Evolutionary conservation across 768 basidiomycete species (phyloP).

Genomic region (Nidularia pulvinata): DNA sequence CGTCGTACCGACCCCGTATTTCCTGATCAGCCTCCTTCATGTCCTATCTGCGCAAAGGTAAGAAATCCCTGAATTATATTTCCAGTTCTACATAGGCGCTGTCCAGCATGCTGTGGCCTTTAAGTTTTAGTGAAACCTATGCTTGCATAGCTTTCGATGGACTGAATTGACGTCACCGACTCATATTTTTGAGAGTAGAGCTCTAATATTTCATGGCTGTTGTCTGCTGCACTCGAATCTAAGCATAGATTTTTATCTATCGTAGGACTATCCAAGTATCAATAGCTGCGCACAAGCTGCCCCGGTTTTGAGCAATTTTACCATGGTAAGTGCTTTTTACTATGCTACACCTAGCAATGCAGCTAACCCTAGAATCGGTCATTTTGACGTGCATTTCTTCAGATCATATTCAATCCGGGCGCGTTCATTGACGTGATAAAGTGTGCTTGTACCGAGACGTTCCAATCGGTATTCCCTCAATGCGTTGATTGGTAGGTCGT

Average conservation of each 20-base stretch:
- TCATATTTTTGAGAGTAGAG: background rate
- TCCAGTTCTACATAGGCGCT: background rate
- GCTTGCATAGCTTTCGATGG: too few relatives aligned
- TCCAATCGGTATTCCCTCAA: slow-evolving; percentile 52
- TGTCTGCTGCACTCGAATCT: background rate
- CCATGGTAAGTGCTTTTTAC: slow-evolving; percentile 33
- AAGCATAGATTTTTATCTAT: background rate
- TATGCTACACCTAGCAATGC: background rate
- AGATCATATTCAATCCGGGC: slow-evolving; percentile 68
- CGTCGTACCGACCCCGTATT: slow-evolving; percentile 41
- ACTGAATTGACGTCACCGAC: too few relatives aligned
- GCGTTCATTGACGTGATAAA: slow-evolving; percentile 62
- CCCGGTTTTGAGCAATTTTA: slow-evolving; percentile 56
- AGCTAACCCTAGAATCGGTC: too few relatives aligned
- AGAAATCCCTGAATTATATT: slow-evolving; percentile 5
- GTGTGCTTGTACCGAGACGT: slow-evolving; percentile 56
- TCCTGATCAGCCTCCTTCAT: slow-evolving; percentile 54
- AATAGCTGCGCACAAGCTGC: slow-evolving; percentile 57
- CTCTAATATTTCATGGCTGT: background rate
- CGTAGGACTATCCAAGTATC: slow-evolving; percentile 49
- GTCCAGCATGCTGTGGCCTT: background rate
- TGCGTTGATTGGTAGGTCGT: slow-evolving; percentile 62
- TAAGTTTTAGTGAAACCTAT: background rate
- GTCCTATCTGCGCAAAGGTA: slow-evolving; percentile 54
- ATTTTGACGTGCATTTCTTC: background rate